Evolutionary conservation across 2,329 filamentous ascomycete genomes (phyloP), one percentile per base, ranked within the genome.

Genomic region (Microsporum audouinii): DNA sequence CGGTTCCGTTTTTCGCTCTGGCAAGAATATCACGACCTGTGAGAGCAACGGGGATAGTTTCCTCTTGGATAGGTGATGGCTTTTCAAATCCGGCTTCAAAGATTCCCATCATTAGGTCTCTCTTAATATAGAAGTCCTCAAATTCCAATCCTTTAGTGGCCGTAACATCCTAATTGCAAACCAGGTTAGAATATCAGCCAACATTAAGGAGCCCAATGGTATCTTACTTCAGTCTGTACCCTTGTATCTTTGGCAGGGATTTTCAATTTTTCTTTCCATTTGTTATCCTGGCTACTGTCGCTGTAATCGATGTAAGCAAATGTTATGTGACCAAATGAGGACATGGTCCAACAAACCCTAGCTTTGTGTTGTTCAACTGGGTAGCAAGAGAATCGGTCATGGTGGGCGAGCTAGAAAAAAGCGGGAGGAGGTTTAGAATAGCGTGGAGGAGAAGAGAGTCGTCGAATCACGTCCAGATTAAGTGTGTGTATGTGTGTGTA

Each of bases 1-100:
- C 94, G 41, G 94, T 99, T 65, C 94, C 94, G 75, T 99, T 99
- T 81, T 99, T 99, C 67, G 94, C 94, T 76, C 94, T 85, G 63
- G 94, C 94, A 66, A 99, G 83, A 69, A 99, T 91, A 72, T 99
- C 94, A 77, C 92, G 85, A 61, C 94, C 94, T 56, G 92, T 95
- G 61, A 99, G 82, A 58, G 94, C 94, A 66, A 99, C 92, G 56
- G 94, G 94, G 71, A 99, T 96, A 60, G 94, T 91, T 79, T 97
- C 94, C 86, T 99, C 94, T 84, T 99, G 94, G 69, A 99, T 99
- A 8, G 94, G 94, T 61, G 94, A 99, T 14, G 94, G 94, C 78
- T 95, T 96, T 75, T 99, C 94, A 75, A 96, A 99, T 65, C 94
- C 94, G 68, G 94, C 94, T 79, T 99, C 94, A 75, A 97, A 99